phyloP scores from a whole-genome alignment of 805 yeast genomes.

The Cyberlindnera amylophila region DNA sequence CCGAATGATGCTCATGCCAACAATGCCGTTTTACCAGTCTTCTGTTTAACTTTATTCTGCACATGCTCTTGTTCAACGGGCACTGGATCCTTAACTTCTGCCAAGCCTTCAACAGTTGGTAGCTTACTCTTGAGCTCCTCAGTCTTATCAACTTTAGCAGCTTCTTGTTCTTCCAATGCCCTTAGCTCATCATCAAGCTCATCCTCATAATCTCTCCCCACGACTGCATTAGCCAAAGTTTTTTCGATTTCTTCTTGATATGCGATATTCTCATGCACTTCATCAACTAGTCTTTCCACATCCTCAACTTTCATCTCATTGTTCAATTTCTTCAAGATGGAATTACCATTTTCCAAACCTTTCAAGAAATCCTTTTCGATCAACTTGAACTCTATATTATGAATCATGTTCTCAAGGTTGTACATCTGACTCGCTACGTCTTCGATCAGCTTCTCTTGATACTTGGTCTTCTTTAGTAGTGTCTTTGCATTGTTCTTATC shows the following conservation, averaged over 20 bases:
- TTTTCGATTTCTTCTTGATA: slow-evolving; percentile 74
- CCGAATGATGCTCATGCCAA: slow-evolving; percentile 19
- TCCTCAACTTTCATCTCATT: slow-evolving; percentile 71
- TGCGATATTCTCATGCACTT: slow-evolving; percentile 72
- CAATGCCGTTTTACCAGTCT: slow-evolving; percentile 19
- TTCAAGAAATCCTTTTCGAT: slow-evolving; percentile 80
- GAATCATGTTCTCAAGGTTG: slow-evolving; percentile 72
- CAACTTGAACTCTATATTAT: slow-evolving; percentile 81
- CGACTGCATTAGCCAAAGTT: slow-evolving; percentile 37
- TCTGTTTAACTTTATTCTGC: slow-evolving; percentile 15
- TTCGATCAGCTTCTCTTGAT: slow-evolving; percentile 67
- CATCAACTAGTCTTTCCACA: slow-evolving; percentile 82
- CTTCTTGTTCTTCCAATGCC: slow-evolving; percentile 35
- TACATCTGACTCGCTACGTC: slow-evolving; percentile 76
- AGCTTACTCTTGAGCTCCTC: slow-evolving; percentile 11
- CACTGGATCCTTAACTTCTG: slow-evolving; percentile 18
- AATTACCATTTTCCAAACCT: slow-evolving; percentile 79
- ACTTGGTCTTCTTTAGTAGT: slow-evolving; percentile 72
- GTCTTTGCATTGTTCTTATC: slow-evolving; percentile 54
- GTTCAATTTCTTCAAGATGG: slow-evolving; percentile 71
- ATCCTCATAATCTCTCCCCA: slow-evolving; percentile 39
- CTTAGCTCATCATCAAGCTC: slow-evolving; percentile 67
- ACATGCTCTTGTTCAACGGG: neutral
- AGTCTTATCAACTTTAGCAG: slow-evolving; percentile 1
- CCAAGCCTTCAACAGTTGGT: slow-evolving; percentile 24